These are phyloP conservation scores for Leccinum pachyderme DNA, from an alignment of 1,284 basidiomycete genomes.

Conservation along the genomic window DNA sequence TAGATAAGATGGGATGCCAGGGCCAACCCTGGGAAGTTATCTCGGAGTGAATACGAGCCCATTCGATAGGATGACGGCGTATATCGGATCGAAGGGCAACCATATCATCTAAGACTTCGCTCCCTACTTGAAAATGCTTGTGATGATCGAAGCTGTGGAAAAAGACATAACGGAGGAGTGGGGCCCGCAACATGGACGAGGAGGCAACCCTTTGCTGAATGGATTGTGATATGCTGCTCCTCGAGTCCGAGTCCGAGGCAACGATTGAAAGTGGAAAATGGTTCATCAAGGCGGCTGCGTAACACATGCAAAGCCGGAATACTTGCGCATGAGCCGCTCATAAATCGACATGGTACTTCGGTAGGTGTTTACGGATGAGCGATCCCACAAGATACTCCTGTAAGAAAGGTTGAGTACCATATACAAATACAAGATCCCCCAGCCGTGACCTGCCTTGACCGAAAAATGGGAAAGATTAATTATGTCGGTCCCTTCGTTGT, in stretches of 20 bases:
- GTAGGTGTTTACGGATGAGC: background rate
- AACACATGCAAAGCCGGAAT: constrained; percentile 2
- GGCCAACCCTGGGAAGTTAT: background rate
- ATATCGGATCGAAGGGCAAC: background rate
- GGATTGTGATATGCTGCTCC: background rate
- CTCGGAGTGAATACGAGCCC: background rate
- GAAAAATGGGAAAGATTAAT: constrained; percentile 18
- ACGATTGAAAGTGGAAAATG: background rate
- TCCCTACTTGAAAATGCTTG: background rate
- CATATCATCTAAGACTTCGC: background rate
- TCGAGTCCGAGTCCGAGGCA: background rate
- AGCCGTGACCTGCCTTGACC: constrained; percentile 11
- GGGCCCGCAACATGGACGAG: background rate
- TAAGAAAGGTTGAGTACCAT: background rate
- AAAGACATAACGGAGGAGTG: background rate
- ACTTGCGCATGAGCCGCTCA: constrained; percentile 5
- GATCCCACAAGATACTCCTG: constrained; percentile 6
- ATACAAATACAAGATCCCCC: background rate
- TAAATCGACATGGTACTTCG: background rate
- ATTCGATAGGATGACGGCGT: background rate
- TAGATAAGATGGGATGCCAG: background rate
- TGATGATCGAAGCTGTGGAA: constrained; percentile 1
- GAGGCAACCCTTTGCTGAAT: background rate
- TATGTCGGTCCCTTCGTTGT: constrained; percentile 10
- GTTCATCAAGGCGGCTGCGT: background rate